phyloP scores from a whole-genome alignment of 345 rosid genomes.

The Citrus trifoliata region DNA sequence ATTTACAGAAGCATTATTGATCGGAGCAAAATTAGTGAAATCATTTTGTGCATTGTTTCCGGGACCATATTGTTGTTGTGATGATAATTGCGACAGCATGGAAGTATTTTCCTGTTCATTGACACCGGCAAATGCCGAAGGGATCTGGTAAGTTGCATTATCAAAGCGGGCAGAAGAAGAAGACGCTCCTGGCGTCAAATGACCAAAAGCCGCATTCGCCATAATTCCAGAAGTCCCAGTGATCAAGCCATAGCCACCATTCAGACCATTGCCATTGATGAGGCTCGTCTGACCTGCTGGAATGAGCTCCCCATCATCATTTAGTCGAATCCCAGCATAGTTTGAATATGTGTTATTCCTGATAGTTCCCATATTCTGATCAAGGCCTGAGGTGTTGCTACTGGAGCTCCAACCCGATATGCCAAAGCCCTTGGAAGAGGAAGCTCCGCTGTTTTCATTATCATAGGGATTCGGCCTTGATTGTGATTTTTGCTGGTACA shows the following conservation, averaged over 20 bases:
- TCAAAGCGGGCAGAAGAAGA: not conserved
- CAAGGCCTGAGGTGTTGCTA: not conserved
- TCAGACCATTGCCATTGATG: not conserved
- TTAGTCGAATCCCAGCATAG: constrained; percentile 17
- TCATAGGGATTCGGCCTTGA: not conserved
- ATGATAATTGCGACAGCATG: not conserved
- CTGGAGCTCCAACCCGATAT: not conserved
- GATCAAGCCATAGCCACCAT: not conserved
- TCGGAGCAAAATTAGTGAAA: not conserved
- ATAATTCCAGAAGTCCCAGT: constrained; percentile 2
- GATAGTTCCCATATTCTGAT: not conserved
- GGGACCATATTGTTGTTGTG: constrained; percentile 4
- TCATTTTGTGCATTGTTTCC: constrained; percentile 5
- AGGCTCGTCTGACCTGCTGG: constrained; percentile 3
- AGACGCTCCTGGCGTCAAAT: constrained; percentile 1
- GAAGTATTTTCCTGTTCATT: constrained; percentile 13
- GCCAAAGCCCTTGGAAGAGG: not conserved
- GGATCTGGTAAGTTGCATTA: not conserved
- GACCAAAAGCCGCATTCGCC: not conserved
- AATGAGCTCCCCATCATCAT: not conserved
- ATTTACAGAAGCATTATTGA: not conserved
- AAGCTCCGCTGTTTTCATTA: not conserved
- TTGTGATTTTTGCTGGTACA: constrained; percentile 12
- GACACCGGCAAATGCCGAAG: not conserved
- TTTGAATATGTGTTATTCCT: not conserved